Percentiles rank a stretch among this genome's conserved stretches.
phyloP scores from a whole-genome alignment of 371 early-diverging fungal species.

The Mucor lusitanicus region DNA sequence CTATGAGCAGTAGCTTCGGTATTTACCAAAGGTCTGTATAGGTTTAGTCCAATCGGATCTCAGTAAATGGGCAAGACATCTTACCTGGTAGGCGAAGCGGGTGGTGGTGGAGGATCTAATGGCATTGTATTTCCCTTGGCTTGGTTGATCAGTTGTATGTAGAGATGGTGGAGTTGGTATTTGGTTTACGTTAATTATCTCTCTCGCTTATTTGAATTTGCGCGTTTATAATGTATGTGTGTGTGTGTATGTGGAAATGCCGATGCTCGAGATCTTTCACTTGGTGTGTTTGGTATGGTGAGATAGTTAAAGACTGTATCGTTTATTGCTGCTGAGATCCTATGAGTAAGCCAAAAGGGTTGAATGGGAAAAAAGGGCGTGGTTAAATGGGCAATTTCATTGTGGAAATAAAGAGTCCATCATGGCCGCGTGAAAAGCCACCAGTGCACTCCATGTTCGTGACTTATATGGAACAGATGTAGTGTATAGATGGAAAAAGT shows the following conservation, averaged over 20 bases:
- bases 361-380: neutral
- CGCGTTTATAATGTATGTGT: neutral
- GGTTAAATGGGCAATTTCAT: neutral
- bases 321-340: neutral
- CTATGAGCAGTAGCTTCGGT: neutral
- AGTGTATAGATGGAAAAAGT: no score
- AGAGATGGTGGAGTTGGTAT: neutral
- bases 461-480: no score
- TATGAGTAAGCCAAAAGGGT: neutral
- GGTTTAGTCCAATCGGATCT: neutral
- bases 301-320: neutral
- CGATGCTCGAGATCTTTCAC: neutral
- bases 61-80: no score
- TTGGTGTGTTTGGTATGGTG: neutral
- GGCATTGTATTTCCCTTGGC: neutral
- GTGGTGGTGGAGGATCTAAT: slow-evolving; percentile 7
- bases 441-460: neutral
- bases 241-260: neutral
- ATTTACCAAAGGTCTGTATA: neutral
- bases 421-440: neutral
- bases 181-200: no score
- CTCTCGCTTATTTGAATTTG: neutral
- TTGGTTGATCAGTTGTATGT: neutral
- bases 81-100: slow-evolving; percentile 19
- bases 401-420: neutral